Evolutionary conservation across 2,329 filamentous ascomycete genomes (phyloP).

Genomic region (Penicillium sp.): DNA sequence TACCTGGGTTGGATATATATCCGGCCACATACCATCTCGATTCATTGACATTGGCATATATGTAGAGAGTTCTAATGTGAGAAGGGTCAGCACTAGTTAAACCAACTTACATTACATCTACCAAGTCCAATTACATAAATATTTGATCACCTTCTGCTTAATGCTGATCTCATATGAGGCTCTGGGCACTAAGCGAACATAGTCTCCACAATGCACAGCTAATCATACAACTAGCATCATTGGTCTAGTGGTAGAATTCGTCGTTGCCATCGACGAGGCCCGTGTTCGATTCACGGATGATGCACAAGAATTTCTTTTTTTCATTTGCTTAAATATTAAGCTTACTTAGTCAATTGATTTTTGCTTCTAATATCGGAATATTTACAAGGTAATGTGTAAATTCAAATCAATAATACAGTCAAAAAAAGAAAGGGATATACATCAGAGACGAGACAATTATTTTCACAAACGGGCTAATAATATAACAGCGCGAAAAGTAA

Average conservation of each 20-base stretch:
- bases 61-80: not conserved
- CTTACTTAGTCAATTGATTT: not conserved
- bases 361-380: not conserved
- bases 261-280: conserved; percentile 46
- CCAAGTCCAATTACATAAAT: not conserved
- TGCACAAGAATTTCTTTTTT: conserved; percentile 31
- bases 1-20: not conserved
- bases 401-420: too few species aligned
- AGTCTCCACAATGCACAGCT: rapidly evolving
- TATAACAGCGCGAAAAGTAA: not conserved
- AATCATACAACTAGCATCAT: conserved; percentile 31
- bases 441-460: not conserved
- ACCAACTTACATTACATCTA: not conserved
- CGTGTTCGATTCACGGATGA: conserved; percentile 50
- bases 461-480: not conserved
- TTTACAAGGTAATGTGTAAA: not conserved
- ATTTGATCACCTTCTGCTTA: not conserved
- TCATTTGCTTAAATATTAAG: not conserved
- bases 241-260: conserved; percentile 44
- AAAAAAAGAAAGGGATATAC: not conserved
- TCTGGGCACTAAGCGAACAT: not conserved
- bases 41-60: not conserved
- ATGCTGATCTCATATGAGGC: not conserved
- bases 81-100: too few species aligned
- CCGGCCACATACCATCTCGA: not conserved